Evolutionary conservation across 768 basidiomycete genomes (phyloP).

Genomic region (Russula sp.): DNA sequence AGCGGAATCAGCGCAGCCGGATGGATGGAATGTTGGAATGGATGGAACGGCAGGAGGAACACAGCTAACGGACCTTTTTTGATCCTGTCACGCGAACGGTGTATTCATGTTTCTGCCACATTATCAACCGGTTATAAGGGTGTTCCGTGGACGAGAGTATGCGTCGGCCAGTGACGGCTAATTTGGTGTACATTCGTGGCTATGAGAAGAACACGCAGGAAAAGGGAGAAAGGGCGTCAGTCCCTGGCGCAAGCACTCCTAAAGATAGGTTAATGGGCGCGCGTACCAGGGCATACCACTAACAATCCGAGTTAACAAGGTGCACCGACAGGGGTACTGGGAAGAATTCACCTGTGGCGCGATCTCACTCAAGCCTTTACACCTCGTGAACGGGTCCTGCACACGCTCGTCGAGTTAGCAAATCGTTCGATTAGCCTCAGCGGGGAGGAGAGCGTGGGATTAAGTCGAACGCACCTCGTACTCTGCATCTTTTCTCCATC

Average conservation of each 20-base stretch:
- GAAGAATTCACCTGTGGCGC: constrained; percentile 22
- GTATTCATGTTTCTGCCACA: constrained; percentile 54
- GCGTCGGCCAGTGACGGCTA: constrained; percentile 43
- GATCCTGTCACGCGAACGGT: constrained; percentile 42
- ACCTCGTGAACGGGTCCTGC: constrained; percentile 11
- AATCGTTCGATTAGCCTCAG: constrained; percentile 20
- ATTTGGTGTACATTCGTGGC: constrained; percentile 48
- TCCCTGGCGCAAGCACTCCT: background rate
- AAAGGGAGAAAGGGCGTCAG: background rate
- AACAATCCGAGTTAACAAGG: constrained; percentile 1
- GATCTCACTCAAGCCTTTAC: constrained; percentile 22
- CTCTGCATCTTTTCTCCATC: constrained; percentile 46
- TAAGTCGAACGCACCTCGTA: constrained; percentile 45
- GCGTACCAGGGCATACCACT: constrained; percentile 51
- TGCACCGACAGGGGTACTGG: background rate
- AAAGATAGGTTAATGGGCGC: background rate
- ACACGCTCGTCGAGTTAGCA: constrained; percentile 36
- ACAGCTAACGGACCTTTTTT: constrained; percentile 42
- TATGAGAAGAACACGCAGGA: constrained; percentile 23
- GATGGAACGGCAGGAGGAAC: too few relatives aligned
- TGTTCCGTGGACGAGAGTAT: constrained; percentile 50
- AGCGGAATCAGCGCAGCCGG: background rate
- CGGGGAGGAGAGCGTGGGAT: too few relatives aligned
- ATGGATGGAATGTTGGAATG: background rate
- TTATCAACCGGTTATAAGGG: constrained; percentile 52